These are phyloP conservation scores for Tetratostichococcus sp. DNA, from an alignment of 139 green algal genomes.

Conservation along the genomic window DNA sequence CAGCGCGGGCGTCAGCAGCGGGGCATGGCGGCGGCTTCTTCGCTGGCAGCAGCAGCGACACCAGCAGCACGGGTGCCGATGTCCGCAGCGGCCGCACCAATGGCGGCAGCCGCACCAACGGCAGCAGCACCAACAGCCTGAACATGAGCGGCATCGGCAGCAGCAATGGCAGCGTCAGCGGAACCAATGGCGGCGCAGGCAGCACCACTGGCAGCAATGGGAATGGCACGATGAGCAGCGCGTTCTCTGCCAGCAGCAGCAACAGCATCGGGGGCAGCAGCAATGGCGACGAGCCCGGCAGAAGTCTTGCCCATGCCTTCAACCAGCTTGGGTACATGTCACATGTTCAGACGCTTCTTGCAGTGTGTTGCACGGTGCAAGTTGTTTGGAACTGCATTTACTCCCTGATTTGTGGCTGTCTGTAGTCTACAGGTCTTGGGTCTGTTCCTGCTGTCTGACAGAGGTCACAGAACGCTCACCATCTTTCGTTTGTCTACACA, in stretches of 20 bases:
- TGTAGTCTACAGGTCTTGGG: too few relatives aligned
- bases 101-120: not conserved
- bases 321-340: not conserved
- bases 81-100: not conserved
- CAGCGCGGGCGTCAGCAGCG: too few relatives aligned
- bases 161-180: not conserved
- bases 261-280: conserved; percentile 5
- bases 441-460: too few relatives aligned
- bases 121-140: not conserved
- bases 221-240: too few relatives aligned
- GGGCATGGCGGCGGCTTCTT: too few relatives aligned
- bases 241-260: not conserved
- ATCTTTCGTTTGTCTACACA: not conserved
- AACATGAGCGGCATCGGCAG: conserved; percentile 6
- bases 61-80: not conserved
- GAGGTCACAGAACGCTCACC: too few relatives aligned
- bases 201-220: too few relatives aligned
- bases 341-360: too few relatives aligned
- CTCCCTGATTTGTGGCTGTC: too few relatives aligned
- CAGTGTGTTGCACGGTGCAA: too few relatives aligned
- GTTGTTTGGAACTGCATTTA: too few relatives aligned
- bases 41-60: not conserved
- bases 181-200: not conserved
- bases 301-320: not conserved
- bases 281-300: not conserved